A percentile compares a stretch with the other conserved stretches of the same genome.
phyloP scores from a whole-genome alignment of 169 alveolate species.

The Plasmodium billcollinsi region DNA sequence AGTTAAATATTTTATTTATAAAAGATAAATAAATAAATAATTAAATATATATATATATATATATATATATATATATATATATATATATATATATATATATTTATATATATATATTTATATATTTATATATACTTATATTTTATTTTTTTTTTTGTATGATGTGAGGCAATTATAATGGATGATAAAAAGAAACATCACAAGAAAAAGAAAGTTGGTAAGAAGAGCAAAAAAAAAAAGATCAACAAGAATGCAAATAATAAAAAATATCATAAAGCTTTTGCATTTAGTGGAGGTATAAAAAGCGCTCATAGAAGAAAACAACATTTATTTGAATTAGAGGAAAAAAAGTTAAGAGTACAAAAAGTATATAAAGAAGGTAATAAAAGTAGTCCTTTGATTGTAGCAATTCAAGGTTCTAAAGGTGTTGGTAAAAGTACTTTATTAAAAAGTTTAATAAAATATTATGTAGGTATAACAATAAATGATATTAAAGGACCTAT shows the following conservation, averaged over 20 bases:
- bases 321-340: slow-evolving; percentile 90
- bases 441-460: slow-evolving; percentile 96
- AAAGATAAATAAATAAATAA: no score
- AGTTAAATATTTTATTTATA: no score
- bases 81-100: no score
- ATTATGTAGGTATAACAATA: slow-evolving; percentile 92
- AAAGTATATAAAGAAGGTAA: slow-evolving; percentile 89
- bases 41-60: no score
- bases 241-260: slow-evolving; percentile 80
- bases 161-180: slow-evolving; percentile 25
- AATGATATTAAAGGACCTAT: slow-evolving; percentile 93
- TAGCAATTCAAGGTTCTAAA: slow-evolving; percentile 96
- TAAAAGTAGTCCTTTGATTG: slow-evolving; percentile 91
- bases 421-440: slow-evolving; percentile 98
- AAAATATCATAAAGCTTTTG: slow-evolving; percentile 93
- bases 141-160: slow-evolving; percentile 1
- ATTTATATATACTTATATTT: no score
- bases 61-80: no score
- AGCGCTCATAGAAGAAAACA: slow-evolving; percentile 93
- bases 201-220: slow-evolving; percentile 70
- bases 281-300: slow-evolving; percentile 93
- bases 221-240: slow-evolving; percentile 76
- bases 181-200: slow-evolving; percentile 79
- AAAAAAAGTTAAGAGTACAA: slow-evolving; percentile 88
- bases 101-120: no score